Evolutionary conservation across 192 early-diverging fungal genomes (phyloP).

Genomic region (Podila verticillata): DNA sequence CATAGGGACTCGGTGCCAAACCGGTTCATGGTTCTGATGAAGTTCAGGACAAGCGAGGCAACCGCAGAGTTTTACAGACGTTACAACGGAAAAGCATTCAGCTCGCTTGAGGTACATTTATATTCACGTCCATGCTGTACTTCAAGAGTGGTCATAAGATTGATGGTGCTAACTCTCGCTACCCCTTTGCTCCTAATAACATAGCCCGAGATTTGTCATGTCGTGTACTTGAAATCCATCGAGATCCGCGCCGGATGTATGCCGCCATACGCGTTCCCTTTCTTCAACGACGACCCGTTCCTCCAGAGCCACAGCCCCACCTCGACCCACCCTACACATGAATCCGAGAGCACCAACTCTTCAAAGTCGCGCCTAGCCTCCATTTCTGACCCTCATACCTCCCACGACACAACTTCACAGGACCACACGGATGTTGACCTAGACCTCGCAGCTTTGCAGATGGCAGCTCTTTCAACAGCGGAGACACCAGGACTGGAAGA

Average conservation of each 20-base stretch:
- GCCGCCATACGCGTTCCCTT: conserved; percentile 69
- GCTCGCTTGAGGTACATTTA: conserved; percentile 73
- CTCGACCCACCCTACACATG: background rate
- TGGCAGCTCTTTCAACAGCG: background rate
- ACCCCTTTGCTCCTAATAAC: too few species aligned
- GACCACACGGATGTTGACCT: conserved; percentile 1
- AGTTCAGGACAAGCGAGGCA: conserved; percentile 69
- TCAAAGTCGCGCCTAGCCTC: too few species aligned
- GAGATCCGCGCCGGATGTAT: conserved; percentile 69
- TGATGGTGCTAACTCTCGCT: too few species aligned
- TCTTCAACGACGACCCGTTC: conserved; percentile 63
- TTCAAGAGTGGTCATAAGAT: too few species aligned
- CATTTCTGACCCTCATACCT: too few species aligned
- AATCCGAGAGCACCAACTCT: background rate
- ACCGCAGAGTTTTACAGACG: conserved; percentile 76
- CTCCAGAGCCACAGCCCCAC: conserved; percentile 24
- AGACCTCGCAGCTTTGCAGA: background rate
- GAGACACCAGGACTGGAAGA: conserved; percentile 62
- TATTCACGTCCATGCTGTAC: background rate
- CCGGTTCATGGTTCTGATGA: conserved; percentile 88
- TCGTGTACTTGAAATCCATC: conserved; percentile 82
- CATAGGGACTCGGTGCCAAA: conserved; percentile 82
- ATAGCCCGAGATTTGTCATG: conserved; percentile 80
- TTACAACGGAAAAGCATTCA: conserved; percentile 89
- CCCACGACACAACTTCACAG: background rate